Base-by-base conservation (phyloP, 345 rosid species). In the Carallia pectinifolia region DNA sequence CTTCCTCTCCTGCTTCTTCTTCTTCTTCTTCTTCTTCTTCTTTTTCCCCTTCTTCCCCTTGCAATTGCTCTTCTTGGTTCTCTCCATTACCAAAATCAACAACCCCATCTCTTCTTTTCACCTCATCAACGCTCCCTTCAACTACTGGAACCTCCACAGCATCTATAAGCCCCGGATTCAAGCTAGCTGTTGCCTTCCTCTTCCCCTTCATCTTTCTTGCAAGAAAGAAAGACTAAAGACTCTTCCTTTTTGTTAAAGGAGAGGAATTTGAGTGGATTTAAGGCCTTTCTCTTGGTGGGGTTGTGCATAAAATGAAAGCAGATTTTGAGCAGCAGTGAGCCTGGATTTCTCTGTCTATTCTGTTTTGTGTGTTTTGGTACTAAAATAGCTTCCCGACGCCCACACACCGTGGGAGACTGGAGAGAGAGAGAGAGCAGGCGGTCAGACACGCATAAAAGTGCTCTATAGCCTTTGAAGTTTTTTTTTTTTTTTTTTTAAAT, bases 101-200 rank as follows among this genome's bases (percentile, higher is more conserved):
- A 33, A 47, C 19, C n/a, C 18, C 65, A n/a, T 60, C 56, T 34
- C 48, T 61, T 61, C 54, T 29, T 34, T 61, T 52, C 15, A 19
- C 58, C 3, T 47, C 72, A 44, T 9, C 47, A 48, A 47, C 65
- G 47, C 48, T 61, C 6, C 65, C 65, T 2, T 44, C 66, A 16
- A 13, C 59, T 23, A 52, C 66, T 31, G 48, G 59, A 52, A 48
- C 58, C 13, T 59, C 72, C 34, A 59, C 58, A 56, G 60, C 60
- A 56, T 56, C 60, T 30, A 27, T 56, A 4, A 56, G 16, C 60
- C 60, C 60, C 5, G 60, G 60, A 56, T 30, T 56, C 60, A 56
- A 56, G 23, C 18, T 39, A 30, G 71, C 64, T 2, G 52, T 37
- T 37, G 71, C 71, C 62, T 60, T 69, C 47, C 72, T 58, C 65